Evolutionary conservation across 495 filamentous ascomycete species (phyloP).

Genomic region (Pyronema domesticum): DNA sequence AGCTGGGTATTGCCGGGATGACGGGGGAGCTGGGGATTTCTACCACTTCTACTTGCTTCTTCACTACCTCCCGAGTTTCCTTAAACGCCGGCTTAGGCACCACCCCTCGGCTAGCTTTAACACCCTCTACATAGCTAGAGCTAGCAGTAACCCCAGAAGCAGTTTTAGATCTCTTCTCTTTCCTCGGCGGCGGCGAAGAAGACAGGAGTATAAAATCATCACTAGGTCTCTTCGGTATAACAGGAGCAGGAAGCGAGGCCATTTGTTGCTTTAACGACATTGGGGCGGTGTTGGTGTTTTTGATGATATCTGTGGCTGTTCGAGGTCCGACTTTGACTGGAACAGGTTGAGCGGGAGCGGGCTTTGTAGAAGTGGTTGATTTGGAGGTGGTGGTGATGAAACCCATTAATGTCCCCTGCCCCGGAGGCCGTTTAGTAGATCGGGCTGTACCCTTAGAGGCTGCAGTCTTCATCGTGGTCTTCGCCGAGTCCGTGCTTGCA

Average conservation of each 20-base stretch:
- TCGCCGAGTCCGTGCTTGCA: constrained; percentile 13
- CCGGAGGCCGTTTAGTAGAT: constrained; percentile 22
- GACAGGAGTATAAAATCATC: constrained; percentile 16
- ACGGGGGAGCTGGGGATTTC: too few relatives aligned
- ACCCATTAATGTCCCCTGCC: constrained; percentile 32
- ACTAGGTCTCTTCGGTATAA: constrained; percentile 13
- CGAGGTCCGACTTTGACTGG: constrained; percentile 15
- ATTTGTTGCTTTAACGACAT: constrained; percentile 29
- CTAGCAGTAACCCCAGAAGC: too few relatives aligned
- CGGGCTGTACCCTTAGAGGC: constrained; percentile 2
- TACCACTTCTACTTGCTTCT: background rate
- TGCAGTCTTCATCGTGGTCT: background rate
- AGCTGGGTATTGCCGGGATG: too few relatives aligned
- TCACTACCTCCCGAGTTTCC: constrained; percentile 7
- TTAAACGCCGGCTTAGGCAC: constrained; percentile 2
- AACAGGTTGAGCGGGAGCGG: constrained; percentile 23
- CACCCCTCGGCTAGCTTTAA: background rate
- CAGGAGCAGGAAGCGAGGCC: constrained; percentile 16
- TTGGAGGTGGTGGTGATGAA: constrained; percentile 27
- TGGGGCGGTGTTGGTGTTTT: constrained; percentile 24
- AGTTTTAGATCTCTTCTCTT: constrained; percentile 7
- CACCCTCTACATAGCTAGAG: too few relatives aligned
- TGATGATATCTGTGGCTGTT: constrained; percentile 28
- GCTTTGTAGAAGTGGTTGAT: constrained; percentile 1
- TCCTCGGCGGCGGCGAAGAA: constrained; percentile 20